Base-by-base conservation (phyloP, 2,329 filamentous ascomycete genomes). In the Didymella sp. region DNA sequence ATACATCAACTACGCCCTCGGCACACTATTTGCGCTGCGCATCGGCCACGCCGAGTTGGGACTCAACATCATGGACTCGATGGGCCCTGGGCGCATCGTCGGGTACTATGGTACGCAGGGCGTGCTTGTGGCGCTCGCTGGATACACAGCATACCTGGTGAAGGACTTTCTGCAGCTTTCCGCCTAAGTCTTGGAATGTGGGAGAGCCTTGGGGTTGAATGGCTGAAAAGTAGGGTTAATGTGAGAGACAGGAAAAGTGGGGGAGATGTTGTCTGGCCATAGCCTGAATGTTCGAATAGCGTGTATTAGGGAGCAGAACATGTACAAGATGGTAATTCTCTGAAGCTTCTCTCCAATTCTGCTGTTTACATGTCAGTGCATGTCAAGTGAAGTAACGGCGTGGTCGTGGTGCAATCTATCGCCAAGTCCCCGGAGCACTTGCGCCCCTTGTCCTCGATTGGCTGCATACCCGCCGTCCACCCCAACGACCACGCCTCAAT, bases 21-120 rank as follows among this genome's bases (percentile, higher is more conserved):
- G 72, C 11, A 57, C 67, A 6, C 63, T 80, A 37, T 66, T 80
- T n/a, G 72, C 73, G 21, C 52, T 77, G 24, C 72, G 78, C 38
- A 63, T 80, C 15, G 52, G 68, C 17, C 78, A 81, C 61, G 68
- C 65, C 28, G 78, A 81, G 53, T 48, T 77, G 11, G 79, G 79
- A 0, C 37, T 81, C 28, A 68, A 67, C 50, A 47, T 56, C 3
- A 61, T 73, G 27, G 62, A 68, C 9, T 51, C 59, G 2, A 19
- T 38, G 22, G 73, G 68, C 0, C 12, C 49, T 7, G 73, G 73
- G 7, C 60, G 73, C 11, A 44, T 59, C 17, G 19, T 71, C 5
- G 74, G 73, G 3, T 73, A 64, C 54, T 70, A 67, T 51, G 73
- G 73, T 2, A 73, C 71, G 3, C 71, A 76, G 58, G 59, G 60